These are phyloP conservation scores for Sporisorium graminicola DNA, from an alignment of 1,284 basidiomycete genomes.

Conservation along the genomic window DNA sequence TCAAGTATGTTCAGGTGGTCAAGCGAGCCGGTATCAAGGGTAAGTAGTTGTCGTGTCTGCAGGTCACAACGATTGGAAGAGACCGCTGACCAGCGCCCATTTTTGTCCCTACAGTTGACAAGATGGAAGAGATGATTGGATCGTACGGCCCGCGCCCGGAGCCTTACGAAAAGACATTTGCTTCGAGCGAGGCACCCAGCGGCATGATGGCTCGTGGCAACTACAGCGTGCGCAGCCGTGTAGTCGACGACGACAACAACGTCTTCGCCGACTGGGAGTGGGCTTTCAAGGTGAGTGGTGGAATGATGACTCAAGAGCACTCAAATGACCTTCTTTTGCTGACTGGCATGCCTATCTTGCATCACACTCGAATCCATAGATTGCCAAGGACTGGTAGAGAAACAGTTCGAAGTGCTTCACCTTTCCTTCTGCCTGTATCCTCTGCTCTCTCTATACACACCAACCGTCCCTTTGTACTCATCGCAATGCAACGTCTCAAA, in stretches of 20 bases:
- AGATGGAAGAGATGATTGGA: slow-evolving; percentile 89
- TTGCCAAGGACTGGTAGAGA: slow-evolving; percentile 60
- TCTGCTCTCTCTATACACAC: background rate
- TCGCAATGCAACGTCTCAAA: slow-evolving; percentile 22
- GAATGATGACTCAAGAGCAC: background rate
- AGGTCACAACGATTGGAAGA: background rate
- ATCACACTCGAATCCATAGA: slow-evolving; percentile 14
- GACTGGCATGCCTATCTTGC: background rate
- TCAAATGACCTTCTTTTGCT: background rate
- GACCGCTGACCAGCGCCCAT: background rate
- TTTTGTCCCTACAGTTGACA: slow-evolving; percentile 76
- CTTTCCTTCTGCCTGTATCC: background rate
- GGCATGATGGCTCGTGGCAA: slow-evolving; percentile 85
- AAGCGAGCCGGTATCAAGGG: slow-evolving; percentile 77
- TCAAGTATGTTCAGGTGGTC: slow-evolving; percentile 82
- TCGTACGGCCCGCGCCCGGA: slow-evolving; percentile 76
- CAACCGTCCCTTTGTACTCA: slow-evolving; percentile 7
- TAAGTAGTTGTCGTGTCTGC: slow-evolving; percentile 17
- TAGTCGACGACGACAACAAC: slow-evolving; percentile 84
- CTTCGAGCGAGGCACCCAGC: slow-evolving; percentile 69
- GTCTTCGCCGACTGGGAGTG: slow-evolving; percentile 74
- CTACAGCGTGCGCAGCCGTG: slow-evolving; percentile 82
- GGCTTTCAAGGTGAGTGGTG: slow-evolving; percentile 60
- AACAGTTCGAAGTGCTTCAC: slow-evolving; percentile 8
- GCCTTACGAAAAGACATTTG: slow-evolving; percentile 71